Conservation (phyloP, 2,329 filamentous ascomycete species). For the Penicillium hesseltinei region DNA sequence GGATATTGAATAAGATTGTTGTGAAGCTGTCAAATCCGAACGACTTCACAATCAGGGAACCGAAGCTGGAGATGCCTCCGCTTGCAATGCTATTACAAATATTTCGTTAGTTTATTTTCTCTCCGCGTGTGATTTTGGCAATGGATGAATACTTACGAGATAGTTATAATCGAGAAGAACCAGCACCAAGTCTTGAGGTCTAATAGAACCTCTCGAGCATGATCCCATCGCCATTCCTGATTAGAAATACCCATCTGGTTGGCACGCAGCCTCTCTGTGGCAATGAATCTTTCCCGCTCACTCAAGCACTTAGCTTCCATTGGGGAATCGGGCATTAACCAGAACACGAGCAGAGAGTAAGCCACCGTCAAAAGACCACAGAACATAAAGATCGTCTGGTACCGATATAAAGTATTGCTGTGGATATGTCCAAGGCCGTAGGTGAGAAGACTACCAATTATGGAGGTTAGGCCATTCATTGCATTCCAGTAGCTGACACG, state of each 20-base stretch:
- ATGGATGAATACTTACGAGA: conserved; percentile 17
- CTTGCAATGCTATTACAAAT: conserved; percentile 33
- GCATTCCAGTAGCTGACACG: conserved; percentile 60
- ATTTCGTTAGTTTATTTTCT: neutral
- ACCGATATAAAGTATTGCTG: conserved; percentile 40
- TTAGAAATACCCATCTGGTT: conserved; percentile 58
- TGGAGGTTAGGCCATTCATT: conserved; percentile 60
- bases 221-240: conserved; percentile 52
- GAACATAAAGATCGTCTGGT: conserved; percentile 54
- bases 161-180: conserved; percentile 28
- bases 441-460: conserved; percentile 56
- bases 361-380: conserved; percentile 53
- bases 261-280: conserved; percentile 54
- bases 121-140: neutral
- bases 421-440: conserved; percentile 60
- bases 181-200: conserved; percentile 41
- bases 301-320: conserved; percentile 50
- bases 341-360: conserved; percentile 48
- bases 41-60: conserved; percentile 43
- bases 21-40: conserved; percentile 43
- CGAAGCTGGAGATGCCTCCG: conserved; percentile 41
- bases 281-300: conserved; percentile 34
- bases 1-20: conserved; percentile 45
- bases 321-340: conserved; percentile 52
- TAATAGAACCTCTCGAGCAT: conserved; percentile 40